Evolutionary conservation across 163 green algal species (phyloP), one percentile per base, ranked within the genome.

Genomic region (Prototheca cutis): DNA sequence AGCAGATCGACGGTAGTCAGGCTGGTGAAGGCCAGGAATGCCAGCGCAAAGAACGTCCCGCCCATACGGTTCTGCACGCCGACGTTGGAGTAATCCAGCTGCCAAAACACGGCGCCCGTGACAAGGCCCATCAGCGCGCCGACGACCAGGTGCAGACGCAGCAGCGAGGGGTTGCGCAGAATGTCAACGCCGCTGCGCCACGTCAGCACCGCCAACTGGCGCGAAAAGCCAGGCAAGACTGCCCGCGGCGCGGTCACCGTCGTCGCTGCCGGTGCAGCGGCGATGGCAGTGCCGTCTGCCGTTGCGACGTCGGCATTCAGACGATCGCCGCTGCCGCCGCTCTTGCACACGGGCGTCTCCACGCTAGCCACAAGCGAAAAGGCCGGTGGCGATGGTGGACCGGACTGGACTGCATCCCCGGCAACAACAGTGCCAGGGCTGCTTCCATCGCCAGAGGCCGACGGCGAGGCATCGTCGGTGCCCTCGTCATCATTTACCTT

Each of bases 11-110:
- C 68, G 1, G 73, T 79, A 17, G 82, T 86, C 24, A 88, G 59
- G 6, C 70, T 70, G 18, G 74, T 80, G 63, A 89, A 85, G 45
- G 65, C 80, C 30, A 85, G 70, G 27, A 89, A 81, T 7, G 70
- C 70, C 15, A 89, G 67, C 7, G 75, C 66, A 67, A 90, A 90
- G 64, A 90, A 90, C 49, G 61, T 68, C 51, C 54, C 60, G 29
- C 69, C 69, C 63, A 76, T 65, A 51, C 69, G 63, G 54, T 71
- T 71, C 59, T 76, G 69, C 32, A 75, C 61, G 53, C 67, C 74
- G 3, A 59, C 52, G 27, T 77, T 74, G 39, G 68, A 67, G n/a
- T 55, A 34, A 31, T 70, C 40, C 7, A 78, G 36, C 24, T 76
- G 25, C 23, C 40, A 71, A 58, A 83, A 84, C 28, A 78, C 66